Conservation (phyloP, 495 filamentous ascomycete species). For the Bombardia bombarda region DNA sequence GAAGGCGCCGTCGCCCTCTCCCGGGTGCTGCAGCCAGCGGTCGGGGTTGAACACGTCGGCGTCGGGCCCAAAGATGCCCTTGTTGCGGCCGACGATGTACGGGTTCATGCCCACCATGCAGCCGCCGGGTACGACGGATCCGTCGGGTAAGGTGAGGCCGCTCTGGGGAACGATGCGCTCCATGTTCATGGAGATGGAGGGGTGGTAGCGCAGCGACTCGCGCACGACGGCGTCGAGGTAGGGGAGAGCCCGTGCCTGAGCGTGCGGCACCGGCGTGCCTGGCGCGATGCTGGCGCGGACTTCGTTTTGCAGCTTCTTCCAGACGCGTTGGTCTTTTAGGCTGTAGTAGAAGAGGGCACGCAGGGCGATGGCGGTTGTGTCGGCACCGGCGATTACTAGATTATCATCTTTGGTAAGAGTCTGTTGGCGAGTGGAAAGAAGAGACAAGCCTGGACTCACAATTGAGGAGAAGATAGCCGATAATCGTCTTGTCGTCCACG, state of each 20-base stretch:
- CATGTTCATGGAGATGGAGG: conserved; percentile 44
- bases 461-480: conserved; percentile 26
- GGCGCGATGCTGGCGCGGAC: conserved; percentile 5
- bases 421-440: neutral
- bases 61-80: conserved; percentile 39
- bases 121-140: conserved; percentile 44
- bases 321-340: conserved; percentile 22
- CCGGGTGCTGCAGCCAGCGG: conserved; percentile 27
- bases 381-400: conserved; percentile 33
- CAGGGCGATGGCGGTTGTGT: conserved; percentile 36
- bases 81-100: conserved; percentile 28
- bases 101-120: conserved; percentile 25
- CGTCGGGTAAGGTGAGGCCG: conserved; percentile 44
- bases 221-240: conserved; percentile 55
- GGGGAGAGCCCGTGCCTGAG: conserved; percentile 25
- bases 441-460: conserved; percentile 1
- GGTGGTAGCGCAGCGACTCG: conserved; percentile 51
- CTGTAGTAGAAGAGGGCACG: conserved; percentile 25
- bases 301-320: conserved; percentile 17
- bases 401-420: neutral
- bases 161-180: conserved; percentile 50
- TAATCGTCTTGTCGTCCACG: conserved; percentile 15
- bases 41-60: conserved; percentile 47
- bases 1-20: conserved; percentile 17
- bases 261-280: conserved; percentile 12